A percentile compares a stretch with the other conserved stretches of the same genome.
Conservation (phyloP, 352 stramenopile genomes). For the Thalassiosira delicatula region DNA sequence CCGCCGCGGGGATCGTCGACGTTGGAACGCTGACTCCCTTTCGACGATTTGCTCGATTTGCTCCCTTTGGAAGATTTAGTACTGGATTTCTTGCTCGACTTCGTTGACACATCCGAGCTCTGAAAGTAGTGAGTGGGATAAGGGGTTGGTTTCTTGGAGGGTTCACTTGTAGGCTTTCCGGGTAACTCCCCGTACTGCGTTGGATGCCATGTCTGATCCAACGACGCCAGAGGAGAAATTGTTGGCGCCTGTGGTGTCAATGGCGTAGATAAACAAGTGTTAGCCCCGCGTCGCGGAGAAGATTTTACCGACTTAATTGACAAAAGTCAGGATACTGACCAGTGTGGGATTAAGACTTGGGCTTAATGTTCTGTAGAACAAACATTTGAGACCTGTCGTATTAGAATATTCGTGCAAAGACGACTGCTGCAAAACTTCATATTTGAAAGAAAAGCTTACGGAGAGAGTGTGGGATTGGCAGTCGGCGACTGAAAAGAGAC, state of each 20-base stretch:
- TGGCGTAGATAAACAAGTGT: too few species aligned
- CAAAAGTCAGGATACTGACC: too few species aligned
- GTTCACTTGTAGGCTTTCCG: too few species aligned
- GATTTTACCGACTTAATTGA: too few species aligned
- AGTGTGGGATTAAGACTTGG: not conserved
- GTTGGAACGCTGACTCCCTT: not conserved
- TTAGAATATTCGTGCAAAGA: too few species aligned
- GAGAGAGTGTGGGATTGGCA: too few species aligned
- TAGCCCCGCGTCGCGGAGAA: too few species aligned
- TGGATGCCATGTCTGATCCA: not conserved
- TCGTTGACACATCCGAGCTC: not conserved
- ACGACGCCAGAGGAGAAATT: not conserved
- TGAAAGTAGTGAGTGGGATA: not conserved
- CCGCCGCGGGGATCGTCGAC: too few species aligned
- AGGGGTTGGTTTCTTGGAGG: not conserved
- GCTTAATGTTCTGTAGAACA: not conserved
- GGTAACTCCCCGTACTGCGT: too few species aligned
- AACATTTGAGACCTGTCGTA: not conserved
- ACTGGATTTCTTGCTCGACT: not conserved
- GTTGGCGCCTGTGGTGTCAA: not conserved
- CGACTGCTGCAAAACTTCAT: too few species aligned
- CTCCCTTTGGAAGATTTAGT: not conserved
- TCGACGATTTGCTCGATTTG: not conserved
- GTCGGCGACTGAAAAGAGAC: too few species aligned
- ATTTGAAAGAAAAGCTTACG: too few species aligned